These are phyloP conservation scores for Chlorella sp. DNA, from an alignment of 139 green algal genomes.

Conservation along the genomic window DNA sequence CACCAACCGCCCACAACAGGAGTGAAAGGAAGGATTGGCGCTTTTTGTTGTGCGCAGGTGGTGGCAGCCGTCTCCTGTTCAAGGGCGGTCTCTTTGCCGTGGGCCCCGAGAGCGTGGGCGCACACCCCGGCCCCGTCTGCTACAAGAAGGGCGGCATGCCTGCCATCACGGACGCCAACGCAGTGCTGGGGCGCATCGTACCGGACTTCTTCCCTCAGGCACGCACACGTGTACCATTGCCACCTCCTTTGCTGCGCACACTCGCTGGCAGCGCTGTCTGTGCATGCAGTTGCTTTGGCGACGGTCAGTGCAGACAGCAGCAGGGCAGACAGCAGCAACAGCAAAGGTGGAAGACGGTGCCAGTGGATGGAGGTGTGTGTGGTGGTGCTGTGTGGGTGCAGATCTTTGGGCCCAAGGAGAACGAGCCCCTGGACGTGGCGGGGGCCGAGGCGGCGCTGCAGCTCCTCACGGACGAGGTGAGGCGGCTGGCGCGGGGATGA, in stretches of 20 bases:
- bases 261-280: too few relatives aligned
- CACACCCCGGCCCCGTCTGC: constrained; percentile 91
- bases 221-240: not conserved
- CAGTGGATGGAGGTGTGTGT: too few relatives aligned
- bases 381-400: constrained; percentile 19
- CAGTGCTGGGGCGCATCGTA: constrained; percentile 85
- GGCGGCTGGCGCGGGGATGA: too few relatives aligned
- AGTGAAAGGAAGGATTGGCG: not conserved
- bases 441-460: constrained; percentile 49
- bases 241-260: not conserved
- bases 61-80: constrained; percentile 80
- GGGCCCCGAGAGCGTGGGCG: constrained; percentile 89
- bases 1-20: too few relatives aligned
- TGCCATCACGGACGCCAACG: constrained; percentile 94
- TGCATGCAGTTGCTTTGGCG: too few relatives aligned
- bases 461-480: not conserved
- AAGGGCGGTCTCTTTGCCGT: constrained; percentile 63
- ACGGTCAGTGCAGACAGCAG: too few relatives aligned
- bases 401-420: constrained; percentile 79
- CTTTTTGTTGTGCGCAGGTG: constrained; percentile 38
- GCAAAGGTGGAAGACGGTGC: too few relatives aligned
- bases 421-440: constrained; percentile 72
- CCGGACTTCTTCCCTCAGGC: constrained; percentile 88
- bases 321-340: too few relatives aligned
- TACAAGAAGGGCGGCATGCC: constrained; percentile 86